Base-by-base conservation (phyloP, 306 rosid genomes). In the Cercis canadensis region DNA sequence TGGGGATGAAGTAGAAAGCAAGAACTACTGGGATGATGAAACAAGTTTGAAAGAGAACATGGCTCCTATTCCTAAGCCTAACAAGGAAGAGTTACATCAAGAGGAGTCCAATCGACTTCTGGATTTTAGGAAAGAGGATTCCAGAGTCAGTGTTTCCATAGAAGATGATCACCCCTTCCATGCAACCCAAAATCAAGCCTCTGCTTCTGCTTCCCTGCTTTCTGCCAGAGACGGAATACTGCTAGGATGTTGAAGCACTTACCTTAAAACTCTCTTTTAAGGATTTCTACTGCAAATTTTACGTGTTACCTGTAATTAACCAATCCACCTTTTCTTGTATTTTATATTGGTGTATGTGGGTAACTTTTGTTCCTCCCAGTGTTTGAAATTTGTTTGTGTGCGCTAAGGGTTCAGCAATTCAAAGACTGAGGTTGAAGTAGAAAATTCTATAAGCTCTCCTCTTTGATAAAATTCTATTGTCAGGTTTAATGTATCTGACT, bases 111-210 rank as follows among this genome's bases (percentile, higher is more conserved):
- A 80, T 53, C 59, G 78, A 31, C 85, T 87, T 75, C 53, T 91
- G 80, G 83, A 73, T 17, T 45, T 73, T 46, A 70, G 46, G 32
- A 71, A 40, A 44, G 76, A 83, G 11, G 86, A 60, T 44, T 63
- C 83, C n/a, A 57, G 57, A 19, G 21, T 29, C 16, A 84, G 54
- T 17, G 44, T 17, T 58, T 78, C 70, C 34, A 53, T 40, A 18
- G 87, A 65, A 69, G 89, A 84, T 14, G 83, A 86, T 34, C 96
- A 91, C 67, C 97, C 97, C n/a, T 91, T 94, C 71, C 75, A 47
- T 67, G 76, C 82, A 32, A 63, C 77, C 17, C 76, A 75, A 69
- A 78, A 68, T 21, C 82, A 64, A 62, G 69, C 80, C 47, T 52
- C 76, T 53, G 65, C 84, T 16, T 89, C 92, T 0, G 65, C 84